Conservation (phyloP, 2,329 filamentous ascomycete genomes). For the Penicillium carneum region DNA sequence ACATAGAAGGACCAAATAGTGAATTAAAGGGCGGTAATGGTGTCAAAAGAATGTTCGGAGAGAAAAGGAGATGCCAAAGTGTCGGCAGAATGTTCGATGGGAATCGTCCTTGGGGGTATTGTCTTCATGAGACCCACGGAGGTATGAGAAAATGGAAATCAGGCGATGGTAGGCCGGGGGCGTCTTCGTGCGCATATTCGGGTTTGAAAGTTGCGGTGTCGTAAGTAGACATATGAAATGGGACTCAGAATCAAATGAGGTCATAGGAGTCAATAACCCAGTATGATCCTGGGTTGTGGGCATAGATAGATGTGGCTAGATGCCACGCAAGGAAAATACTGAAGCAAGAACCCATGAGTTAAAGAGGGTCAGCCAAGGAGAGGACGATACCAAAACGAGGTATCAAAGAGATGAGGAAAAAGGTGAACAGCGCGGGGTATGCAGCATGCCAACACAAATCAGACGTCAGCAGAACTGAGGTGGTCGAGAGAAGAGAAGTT, state of each 20-base stretch:
- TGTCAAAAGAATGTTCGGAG: constrained; percentile 19
- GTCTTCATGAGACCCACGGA: constrained; percentile 3
- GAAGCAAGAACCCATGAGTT: constrained; percentile 7
- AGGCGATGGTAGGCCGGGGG: constrained; percentile 17
- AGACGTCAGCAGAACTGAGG: neutral
- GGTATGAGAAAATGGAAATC: constrained; percentile 7
- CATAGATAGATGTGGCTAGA: constrained; percentile 31
- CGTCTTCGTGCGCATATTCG: constrained; percentile 17
- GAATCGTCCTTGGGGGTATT: constrained; percentile 15
- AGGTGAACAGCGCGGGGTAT: constrained; percentile 20
- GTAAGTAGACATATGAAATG: constrained; percentile 26
- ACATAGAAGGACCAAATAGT: constrained; percentile 39
- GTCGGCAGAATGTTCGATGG: constrained; percentile 13
- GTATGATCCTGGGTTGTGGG: constrained; percentile 27
- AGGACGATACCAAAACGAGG: constrained; percentile 29
- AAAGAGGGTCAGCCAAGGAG: constrained; percentile 24
- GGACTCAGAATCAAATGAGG: constrained; percentile 16
- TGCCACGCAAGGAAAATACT: constrained; percentile 21
- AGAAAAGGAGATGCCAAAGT: constrained; percentile 23
- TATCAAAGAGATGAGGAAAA: constrained; percentile 16
- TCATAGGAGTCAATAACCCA: constrained; percentile 14
- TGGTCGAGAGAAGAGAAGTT: constrained; percentile 26
- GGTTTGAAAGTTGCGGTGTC: constrained; percentile 22
- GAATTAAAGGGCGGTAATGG: constrained; percentile 45
- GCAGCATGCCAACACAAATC: constrained; percentile 10